Evolutionary conservation across 768 basidiomycete genomes (phyloP).

Genomic region (Neoboletus subvelutipes): DNA sequence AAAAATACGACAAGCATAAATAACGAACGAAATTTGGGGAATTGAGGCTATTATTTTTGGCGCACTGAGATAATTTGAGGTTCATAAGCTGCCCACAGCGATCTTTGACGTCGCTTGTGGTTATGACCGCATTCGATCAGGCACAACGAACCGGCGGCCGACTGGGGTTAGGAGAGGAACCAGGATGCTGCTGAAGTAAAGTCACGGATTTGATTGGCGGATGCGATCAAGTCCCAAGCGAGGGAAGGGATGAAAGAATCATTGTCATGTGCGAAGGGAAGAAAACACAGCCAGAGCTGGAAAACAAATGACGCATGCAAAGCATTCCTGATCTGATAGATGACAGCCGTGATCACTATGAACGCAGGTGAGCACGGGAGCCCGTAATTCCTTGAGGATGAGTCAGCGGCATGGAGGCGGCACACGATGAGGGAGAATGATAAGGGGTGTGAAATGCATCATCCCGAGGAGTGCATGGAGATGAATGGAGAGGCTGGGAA

Average conservation of each 20-base stretch:
- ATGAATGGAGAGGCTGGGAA: conserved; percentile 10
- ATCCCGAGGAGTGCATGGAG: conserved; percentile 25
- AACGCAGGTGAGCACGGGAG: conserved; percentile 14
- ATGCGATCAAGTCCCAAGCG: background rate
- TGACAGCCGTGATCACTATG: conserved; percentile 4
- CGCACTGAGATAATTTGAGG: conserved; percentile 24
- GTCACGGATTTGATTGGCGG: background rate
- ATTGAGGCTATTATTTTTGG: conserved; percentile 35
- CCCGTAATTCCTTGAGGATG: conserved; percentile 16
- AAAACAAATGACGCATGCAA: background rate
- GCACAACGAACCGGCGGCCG: conserved; percentile 15
- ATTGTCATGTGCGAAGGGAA: conserved; percentile 1
- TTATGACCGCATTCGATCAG: conserved; percentile 26
- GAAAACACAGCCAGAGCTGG: conserved; percentile 1
- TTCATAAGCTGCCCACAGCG: conserved; percentile 7
- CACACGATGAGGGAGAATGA: conserved; percentile 1
- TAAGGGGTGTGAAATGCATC: conserved; percentile 13
- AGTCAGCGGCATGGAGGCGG: conserved; percentile 8
- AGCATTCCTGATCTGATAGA: conserved; percentile 17
- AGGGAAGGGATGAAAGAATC: background rate
- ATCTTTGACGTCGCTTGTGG: conserved; percentile 29
- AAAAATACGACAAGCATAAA: conserved; percentile 28
- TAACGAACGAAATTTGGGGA: conserved; percentile 13
- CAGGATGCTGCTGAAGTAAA: conserved; percentile 13
- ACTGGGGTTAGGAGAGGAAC: background rate